These are phyloP conservation scores for Lagerstroemia speciosa DNA, from an alignment of 345 rosid species.

Conservation along the genomic window DNA sequence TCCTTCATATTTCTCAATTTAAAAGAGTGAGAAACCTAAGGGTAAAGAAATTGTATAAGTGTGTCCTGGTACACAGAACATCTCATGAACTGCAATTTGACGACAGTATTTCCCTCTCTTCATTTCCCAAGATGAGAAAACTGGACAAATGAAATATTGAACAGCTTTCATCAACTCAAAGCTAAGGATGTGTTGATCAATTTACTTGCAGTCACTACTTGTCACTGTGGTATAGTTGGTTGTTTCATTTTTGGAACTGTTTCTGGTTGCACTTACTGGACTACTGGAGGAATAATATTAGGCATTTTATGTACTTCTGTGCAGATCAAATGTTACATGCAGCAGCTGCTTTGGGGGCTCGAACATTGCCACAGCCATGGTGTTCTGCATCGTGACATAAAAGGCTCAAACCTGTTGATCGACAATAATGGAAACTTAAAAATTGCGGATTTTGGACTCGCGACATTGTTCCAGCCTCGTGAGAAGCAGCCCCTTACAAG, in stretches of 20 bases:
- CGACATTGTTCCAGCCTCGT: constrained; percentile 26
- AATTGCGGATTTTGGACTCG: constrained; percentile 52
- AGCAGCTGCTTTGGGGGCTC: constrained; percentile 42
- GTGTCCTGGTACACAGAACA: too few species aligned
- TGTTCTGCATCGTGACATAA: constrained; percentile 47
- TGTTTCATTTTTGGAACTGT: not conserved
- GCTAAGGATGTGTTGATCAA: too few species aligned
- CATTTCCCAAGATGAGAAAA: too few species aligned
- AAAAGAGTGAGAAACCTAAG: too few species aligned
- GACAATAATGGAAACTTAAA: constrained; percentile 37
- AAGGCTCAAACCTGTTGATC: constrained; percentile 42
- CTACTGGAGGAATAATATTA: not conserved
- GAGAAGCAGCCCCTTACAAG: constrained; percentile 49
- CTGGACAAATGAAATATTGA: too few species aligned
- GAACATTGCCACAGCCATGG: constrained; percentile 48
- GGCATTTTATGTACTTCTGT: constrained; percentile 8
- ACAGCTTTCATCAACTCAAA: too few species aligned
- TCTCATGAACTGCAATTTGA: too few species aligned
- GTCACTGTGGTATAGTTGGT: not conserved
- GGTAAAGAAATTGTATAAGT: too few species aligned
- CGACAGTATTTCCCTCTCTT: too few species aligned
- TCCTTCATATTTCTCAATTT: too few species aligned
- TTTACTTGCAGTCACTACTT: too few species aligned
- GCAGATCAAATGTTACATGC: constrained; percentile 54
- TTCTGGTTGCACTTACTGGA: not conserved